Evolutionary conservation across 1,284 basidiomycete species (phyloP).

Genomic region (Leccinum huronense): DNA sequence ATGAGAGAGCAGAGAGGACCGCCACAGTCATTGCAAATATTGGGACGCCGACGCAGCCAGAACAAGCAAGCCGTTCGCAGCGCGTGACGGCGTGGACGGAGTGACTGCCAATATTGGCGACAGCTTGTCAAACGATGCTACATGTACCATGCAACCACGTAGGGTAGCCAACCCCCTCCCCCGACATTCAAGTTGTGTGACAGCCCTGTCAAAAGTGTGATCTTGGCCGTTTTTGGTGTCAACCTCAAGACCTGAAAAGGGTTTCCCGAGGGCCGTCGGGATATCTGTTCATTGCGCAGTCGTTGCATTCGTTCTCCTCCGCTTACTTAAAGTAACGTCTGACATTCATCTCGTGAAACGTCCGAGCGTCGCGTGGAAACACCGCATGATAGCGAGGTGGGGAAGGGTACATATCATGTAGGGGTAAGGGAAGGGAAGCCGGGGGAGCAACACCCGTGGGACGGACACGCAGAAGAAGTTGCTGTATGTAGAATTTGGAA

Average conservation of each 20-base stretch:
- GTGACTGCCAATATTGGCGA: not conserved
- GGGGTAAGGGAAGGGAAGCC: not conserved
- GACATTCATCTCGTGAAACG: constrained; percentile 20
- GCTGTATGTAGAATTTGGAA: not conserved
- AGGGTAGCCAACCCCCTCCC: constrained; percentile 7
- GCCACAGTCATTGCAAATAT: not conserved
- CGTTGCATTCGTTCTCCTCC: not conserved
- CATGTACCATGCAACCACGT: not conserved
- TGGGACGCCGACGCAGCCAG: not conserved
- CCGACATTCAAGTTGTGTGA: not conserved
- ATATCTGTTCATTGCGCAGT: not conserved
- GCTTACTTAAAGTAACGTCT: not conserved
- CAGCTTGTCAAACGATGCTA: not conserved
- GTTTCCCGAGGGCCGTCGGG: constrained; percentile 14
- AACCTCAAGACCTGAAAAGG: constrained; percentile 13
- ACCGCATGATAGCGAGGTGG: not conserved
- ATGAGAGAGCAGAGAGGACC: not conserved
- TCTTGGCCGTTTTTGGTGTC: not conserved
- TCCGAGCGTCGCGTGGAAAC: constrained; percentile 22
- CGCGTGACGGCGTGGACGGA: too few relatives aligned
- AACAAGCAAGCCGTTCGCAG: constrained; percentile 15
- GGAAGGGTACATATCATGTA: not conserved
- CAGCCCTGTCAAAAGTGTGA: not conserved
- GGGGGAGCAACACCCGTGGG: not conserved
- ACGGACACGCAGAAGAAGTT: not conserved